Conservation (phyloP, 2,329 filamentous ascomycete species). For the Biscogniauxia marginata region DNA sequence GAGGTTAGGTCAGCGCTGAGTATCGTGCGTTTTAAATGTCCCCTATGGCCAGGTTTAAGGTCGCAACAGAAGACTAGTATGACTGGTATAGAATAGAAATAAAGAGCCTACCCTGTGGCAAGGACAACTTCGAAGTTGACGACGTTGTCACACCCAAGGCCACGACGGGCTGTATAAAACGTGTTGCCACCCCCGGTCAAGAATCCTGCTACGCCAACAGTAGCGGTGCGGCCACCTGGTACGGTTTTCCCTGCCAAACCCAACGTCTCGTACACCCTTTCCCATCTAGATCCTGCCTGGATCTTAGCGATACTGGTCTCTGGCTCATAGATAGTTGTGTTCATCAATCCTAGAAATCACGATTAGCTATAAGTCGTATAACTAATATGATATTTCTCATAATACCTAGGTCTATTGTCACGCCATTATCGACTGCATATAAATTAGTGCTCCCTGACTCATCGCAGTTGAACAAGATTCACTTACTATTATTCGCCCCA, state of each 20-base stretch:
- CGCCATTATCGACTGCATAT: not conserved
- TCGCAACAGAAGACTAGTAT: too few relatives aligned
- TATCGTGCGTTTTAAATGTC: too few relatives aligned
- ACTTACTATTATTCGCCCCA: not conserved
- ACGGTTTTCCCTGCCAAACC: conserved; percentile 20
- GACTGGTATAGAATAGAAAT: too few relatives aligned
- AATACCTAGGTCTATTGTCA: not conserved
- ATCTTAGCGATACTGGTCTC: conserved; percentile 31
- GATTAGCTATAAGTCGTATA: not conserved
- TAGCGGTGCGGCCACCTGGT: conserved; percentile 22
- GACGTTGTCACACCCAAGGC: conserved; percentile 46
- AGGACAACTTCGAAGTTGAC: conserved; percentile 43
- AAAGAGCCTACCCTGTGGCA: conserved; percentile 30
- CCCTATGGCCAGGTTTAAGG: too few relatives aligned
- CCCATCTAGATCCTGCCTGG: conserved; percentile 27
- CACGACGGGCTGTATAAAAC: conserved; percentile 30
- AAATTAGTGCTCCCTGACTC: not conserved
- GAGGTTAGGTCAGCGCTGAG: not conserved
- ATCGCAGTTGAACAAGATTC: not conserved
- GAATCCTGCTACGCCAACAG: conserved; percentile 29
- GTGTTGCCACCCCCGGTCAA: conserved; percentile 26
- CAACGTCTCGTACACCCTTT: conserved; percentile 20
- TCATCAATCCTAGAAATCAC: conserved; percentile 22
- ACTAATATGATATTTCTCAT: not conserved
- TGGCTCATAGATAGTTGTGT: conserved; percentile 27